Base-by-base conservation (phyloP, 805 yeast genomes). In the Torulaspora microellipsoides region DNA sequence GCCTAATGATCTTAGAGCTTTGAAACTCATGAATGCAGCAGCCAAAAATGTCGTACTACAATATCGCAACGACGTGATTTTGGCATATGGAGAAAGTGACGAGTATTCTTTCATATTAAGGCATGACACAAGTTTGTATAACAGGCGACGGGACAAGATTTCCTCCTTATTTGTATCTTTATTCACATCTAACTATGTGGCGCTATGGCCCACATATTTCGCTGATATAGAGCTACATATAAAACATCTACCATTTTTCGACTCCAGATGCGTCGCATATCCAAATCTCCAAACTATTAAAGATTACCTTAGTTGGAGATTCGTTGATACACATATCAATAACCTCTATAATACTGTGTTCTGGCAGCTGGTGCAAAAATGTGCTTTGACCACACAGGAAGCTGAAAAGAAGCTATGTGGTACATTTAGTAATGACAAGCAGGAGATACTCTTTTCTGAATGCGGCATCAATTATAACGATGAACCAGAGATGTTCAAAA, bases 21-120 rank as follows among this genome's bases (percentile, higher is more conserved):
- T 93, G 27, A 66, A 70, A 1, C 76, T 89, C 47, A 89, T 93
- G 89, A 93, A 89, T 66, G 69, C 73, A 2, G 80, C 95, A 3
- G 98, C 98, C 0, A 54, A 61, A 47, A 74, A 76, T 37, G 73
- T 89, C 9, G 75, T 85, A 69, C 64, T 72, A 27, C 71, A 75
- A 31, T 77, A 87, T 32, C 77, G 84, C 8, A 58, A 53, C n/a
- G 98, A 93, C 49, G 74, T 87, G 0, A 56, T 81, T 8, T 51
- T 90, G 61, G 95, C 96, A 0, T 93, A 84, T 60, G 99, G 99
- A 0, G 98, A 93, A 56, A 83, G 95, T 31, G 99, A 93, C 64
- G 99, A 93, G 67, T 93, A 85, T 60, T 83, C 91, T 11, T 91
- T 91, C 62, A 75, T 91, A 4, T 65, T 93, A 40, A 69, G 80